These are phyloP conservation scores for Silene coronaria DNA, from an alignment of 179 eudicot genomes.

Conservation along the genomic window DNA sequence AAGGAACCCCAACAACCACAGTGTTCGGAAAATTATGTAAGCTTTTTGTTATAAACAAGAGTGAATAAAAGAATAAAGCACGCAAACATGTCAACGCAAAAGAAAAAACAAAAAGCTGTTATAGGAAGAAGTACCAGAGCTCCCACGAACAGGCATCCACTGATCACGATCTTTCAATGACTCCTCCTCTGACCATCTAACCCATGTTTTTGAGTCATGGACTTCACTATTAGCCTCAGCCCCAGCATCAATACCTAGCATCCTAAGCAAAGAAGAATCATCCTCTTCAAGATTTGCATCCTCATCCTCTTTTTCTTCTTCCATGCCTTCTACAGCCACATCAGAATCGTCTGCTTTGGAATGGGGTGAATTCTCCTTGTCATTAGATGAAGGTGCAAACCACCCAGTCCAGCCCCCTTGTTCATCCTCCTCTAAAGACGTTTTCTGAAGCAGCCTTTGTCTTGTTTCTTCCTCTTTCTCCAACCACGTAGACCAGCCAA, in stretches of 20 bases:
- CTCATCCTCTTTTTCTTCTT: slow-evolving; percentile 44
- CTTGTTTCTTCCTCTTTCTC: slow-evolving; percentile 89
- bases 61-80: slow-evolving; percentile 1
- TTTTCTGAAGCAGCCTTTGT: slow-evolving; percentile 48
- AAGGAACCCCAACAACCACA: neutral
- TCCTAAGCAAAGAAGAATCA: slow-evolving; percentile 61
- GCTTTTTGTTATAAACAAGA: slow-evolving; percentile 10
- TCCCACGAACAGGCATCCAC: slow-evolving; percentile 78
- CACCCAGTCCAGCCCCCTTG: slow-evolving; percentile 97
- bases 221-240: slow-evolving; percentile 58
- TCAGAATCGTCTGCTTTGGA: slow-evolving; percentile 26
- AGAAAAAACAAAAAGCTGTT: neutral
- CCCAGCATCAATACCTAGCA: slow-evolving; percentile 75
- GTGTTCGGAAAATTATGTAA: neutral
- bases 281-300: slow-evolving; percentile 51
- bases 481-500: slow-evolving; percentile 95
- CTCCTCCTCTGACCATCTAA: slow-evolving; percentile 85
- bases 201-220: slow-evolving; percentile 67
- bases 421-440: slow-evolving; percentile 41
- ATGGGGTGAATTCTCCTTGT: slow-evolving; percentile 21
- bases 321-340: slow-evolving; percentile 35
- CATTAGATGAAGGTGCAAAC: slow-evolving; percentile 53
- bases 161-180: slow-evolving; percentile 59
- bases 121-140: slow-evolving; percentile 38
- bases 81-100: neutral